Conservation (phyloP, 1,284 basidiomycete genomes). For the Ceratobasidium sp. region DNA sequence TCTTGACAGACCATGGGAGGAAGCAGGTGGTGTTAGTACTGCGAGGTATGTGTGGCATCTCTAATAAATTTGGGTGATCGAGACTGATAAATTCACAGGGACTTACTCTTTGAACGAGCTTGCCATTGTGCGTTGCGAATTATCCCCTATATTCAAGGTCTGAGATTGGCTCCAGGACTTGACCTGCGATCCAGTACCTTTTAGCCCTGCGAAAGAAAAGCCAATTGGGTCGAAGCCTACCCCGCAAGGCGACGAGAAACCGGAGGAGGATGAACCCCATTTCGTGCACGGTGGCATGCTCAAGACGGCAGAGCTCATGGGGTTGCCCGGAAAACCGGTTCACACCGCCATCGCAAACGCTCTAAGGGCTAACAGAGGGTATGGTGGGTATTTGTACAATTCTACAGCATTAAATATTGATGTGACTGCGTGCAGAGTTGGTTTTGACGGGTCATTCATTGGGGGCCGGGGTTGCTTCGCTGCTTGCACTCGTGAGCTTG, state of each 20-base stretch:
- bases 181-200: conserved; percentile 76
- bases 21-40: conserved; percentile 78
- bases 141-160: background rate
- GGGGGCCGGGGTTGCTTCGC: conserved; percentile 83
- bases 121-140: conserved; percentile 61
- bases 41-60: conserved; percentile 59
- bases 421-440: conserved; percentile 61
- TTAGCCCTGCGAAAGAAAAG: conserved; percentile 62
- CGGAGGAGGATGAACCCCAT: conserved; percentile 56
- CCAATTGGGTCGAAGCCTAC: conserved; percentile 46
- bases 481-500: conserved; percentile 73
- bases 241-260: conserved; percentile 37
- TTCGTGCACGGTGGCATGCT: conserved; percentile 83
- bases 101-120: conserved; percentile 86
- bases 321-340: conserved; percentile 77
- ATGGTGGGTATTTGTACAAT: conserved; percentile 61
- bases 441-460: conserved; percentile 87
- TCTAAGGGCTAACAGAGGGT: conserved; percentile 71
- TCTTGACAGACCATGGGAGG: conserved; percentile 77
- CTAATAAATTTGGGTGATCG: conserved; percentile 18
- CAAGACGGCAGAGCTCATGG: conserved; percentile 81
- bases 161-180: conserved; percentile 60
- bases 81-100: conserved; percentile 56
- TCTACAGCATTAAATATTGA: background rate
- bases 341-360: conserved; percentile 79